phyloP scores from a whole-genome alignment of 768 basidiomycete genomes.

The Amanita jacksonii region DNA sequence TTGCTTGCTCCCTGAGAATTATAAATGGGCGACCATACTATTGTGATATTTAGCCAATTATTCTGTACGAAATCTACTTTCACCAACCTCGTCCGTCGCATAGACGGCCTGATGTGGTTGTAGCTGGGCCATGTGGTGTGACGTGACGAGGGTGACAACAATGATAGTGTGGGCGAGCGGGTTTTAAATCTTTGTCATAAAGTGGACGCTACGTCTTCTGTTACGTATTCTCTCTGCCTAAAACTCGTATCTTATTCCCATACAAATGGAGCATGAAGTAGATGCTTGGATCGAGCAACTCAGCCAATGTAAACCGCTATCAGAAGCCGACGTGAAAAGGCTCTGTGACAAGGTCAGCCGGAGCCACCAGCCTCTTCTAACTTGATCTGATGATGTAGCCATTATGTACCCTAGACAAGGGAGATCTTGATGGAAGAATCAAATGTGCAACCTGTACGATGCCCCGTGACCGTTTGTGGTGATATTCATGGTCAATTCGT shows the following conservation, averaged over 20 bases:
- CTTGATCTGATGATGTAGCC: conserved; percentile 16
- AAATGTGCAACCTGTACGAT: conserved; percentile 96
- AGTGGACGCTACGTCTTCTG: conserved; percentile 14
- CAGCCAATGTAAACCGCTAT: conserved; percentile 93
- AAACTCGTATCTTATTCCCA: conserved; percentile 19
- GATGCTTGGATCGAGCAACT: conserved; percentile 97
- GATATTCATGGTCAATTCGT: conserved; percentile 99
- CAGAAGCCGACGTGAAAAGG: conserved; percentile 92
- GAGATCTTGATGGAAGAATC: conserved; percentile 99
- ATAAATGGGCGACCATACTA: conserved; percentile 97
- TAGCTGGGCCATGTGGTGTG: conserved; percentile 24
- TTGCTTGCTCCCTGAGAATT: conserved; percentile 89
- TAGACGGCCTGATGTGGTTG: conserved; percentile 57
- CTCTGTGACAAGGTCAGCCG: conserved; percentile 92
- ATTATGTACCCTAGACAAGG: conserved; percentile 55
- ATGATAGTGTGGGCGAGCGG: conserved; percentile 10
- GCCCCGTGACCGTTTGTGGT: conserved; percentile 98
- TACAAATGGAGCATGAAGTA: conserved; percentile 65
- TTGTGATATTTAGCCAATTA: conserved; percentile 10
- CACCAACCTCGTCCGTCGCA: conserved; percentile 70
- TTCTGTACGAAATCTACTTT: background rate
- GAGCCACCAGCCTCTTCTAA: conserved; percentile 3
- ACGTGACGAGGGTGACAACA: conserved; percentile 11
- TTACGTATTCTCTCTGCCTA: conserved; percentile 25
- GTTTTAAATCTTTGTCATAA: conserved; percentile 17